Percentiles rank a stretch among this genome's conserved stretches.
Conservation (phyloP, 129 eudicot species). For the Ambrosia trifida region DNA sequence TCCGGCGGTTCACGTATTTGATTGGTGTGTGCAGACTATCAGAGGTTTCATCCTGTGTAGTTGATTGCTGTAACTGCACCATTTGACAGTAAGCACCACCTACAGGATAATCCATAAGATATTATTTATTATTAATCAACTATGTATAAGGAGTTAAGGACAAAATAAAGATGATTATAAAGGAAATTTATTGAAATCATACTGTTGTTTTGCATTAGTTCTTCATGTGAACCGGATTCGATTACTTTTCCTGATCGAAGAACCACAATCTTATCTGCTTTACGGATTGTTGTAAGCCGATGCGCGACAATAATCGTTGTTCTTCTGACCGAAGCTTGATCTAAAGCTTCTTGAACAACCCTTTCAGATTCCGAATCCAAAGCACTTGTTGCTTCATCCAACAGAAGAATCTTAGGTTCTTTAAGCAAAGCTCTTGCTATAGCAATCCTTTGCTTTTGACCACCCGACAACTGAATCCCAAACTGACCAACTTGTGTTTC, state of each 20-base stretch:
- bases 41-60: constrained; percentile 33
- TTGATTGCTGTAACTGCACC: constrained; percentile 72
- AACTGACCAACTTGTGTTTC: constrained; percentile 83
- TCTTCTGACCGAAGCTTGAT: constrained; percentile 71
- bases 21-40: constrained; percentile 15
- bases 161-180: too few species aligned
- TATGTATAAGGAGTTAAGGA: too few species aligned
- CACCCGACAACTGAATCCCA: constrained; percentile 79
- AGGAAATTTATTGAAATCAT: too few species aligned
- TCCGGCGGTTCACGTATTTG: not conserved
- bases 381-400: constrained; percentile 93
- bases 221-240: constrained; percentile 69
- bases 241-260: constrained; percentile 62
- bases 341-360: constrained; percentile 70
- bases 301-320: constrained; percentile 78
- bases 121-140: too few species aligned
- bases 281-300: constrained; percentile 71
- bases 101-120: constrained; percentile 19
- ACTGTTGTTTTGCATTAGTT: constrained; percentile 46
- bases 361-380: constrained; percentile 76
- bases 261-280: constrained; percentile 59
- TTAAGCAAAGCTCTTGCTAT: constrained; percentile 80
- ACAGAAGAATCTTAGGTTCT: constrained; percentile 73
- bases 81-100: constrained; percentile 59
- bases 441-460: constrained; percentile 82